Base-by-base conservation (phyloP, 352 stramenopile species). In the Phytophthora hybrid region DNA sequence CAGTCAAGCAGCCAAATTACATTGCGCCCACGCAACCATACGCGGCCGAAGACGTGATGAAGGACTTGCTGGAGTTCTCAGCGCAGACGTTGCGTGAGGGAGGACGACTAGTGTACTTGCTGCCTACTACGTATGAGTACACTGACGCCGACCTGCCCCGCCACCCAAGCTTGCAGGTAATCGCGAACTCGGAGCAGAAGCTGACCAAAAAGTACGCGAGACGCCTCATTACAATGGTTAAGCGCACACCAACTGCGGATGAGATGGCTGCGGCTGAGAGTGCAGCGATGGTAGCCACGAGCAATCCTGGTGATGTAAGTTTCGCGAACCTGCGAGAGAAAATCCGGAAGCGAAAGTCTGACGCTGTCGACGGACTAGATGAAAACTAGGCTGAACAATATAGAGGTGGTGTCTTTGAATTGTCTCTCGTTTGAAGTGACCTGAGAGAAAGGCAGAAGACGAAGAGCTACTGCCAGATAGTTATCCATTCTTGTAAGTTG, bases 11-110 rank as follows among this genome's bases (percentile, higher is more conserved):
- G 49, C 77, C 91, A 47, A 94, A 97, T 68, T 98, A 99, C 78
- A 98, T 99, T 71, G 92, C 97, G 18, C 92, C 96, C 52, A 99
- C 97, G 14, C 90, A 98, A 71, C 87, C 93, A 34, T 99, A 99
- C 83, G 81, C 92, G 6, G 95, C 98, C 7, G 96, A 98, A 49
- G 97, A 99, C 78, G 96, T 99, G 44, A 98, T 99, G 94, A 87
- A 89, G 1, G 97, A 99, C 77, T 77, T 99, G 54, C 82, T 99
- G 21, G 87, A 98, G 70, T 95, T 99, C 66, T 80, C 92, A 9
- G 91, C 93, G 5, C 74, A 78, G 55, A 90, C 85, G 21, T 79
- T 98, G 56, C 80, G 80, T 6, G 77, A 93, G 32, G 90, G 88
- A 44, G 93, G 92, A 5, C 83, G 92, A 1, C 78, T 98, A 21